Base-by-base conservation (phyloP, 345 rosid species). In the Hevea brasiliensis region DNA sequence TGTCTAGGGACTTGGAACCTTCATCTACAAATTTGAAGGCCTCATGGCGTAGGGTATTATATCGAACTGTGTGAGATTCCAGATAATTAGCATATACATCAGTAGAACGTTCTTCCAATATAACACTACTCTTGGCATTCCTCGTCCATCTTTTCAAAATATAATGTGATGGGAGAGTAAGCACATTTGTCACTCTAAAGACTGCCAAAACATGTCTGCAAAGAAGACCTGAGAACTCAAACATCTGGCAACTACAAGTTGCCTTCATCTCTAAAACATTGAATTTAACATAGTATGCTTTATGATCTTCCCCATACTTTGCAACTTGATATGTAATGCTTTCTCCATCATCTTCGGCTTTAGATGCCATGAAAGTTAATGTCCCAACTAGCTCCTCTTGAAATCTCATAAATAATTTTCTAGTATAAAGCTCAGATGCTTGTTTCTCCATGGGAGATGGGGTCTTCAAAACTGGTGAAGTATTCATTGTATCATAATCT, bases 381-480 rank as follows among this genome's bases (percentile, higher is more conserved):
- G 89, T 84, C 63, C 81, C 86, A 24, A 86, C 89, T 48, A 86
- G 74, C 76, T 86, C 89, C 73, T 86, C 89, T 67, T 86, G 89
- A 73, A 86, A 86, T 81, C 81, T 82, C 41, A 48, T 55, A 75
- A 86, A 86, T 35, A 86, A 51, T 75, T 75, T 86, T 70, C 83
- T 76, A 4, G 87, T 86, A 68, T 86, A 86, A 40, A 84, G 77
- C 48, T 75, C 80, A 15, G 89, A 77, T 20, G 87, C 89, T 73
- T 86, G 89, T 77, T 80, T 84, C 77, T 86, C 89, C 87, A 81
- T 86, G 2, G 89, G 89, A 54, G 89, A 86, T 74, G 89, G 89
- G 8, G 89, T 86, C 74, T 75, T 86, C 66, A 84, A 61, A 60
- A 51, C 73, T 37, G 87, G 86, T 10, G 80, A 23, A 55, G 84